Evolutionary conservation across 164 flowering plant species (phyloP).

Genomic region (Protea cynaroides): DNA sequence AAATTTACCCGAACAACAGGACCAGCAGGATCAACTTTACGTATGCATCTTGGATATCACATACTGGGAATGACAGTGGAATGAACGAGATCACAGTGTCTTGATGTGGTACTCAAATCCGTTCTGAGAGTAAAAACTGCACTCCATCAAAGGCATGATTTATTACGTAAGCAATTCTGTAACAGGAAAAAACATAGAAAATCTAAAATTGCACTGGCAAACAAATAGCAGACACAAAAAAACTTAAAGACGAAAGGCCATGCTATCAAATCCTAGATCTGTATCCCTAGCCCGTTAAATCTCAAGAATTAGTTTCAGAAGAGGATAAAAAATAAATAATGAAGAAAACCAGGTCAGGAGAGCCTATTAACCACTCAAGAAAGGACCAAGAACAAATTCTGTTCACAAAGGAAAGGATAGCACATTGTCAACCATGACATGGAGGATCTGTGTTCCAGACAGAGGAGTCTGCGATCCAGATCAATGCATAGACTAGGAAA

Average conservation of each 20-base stretch:
- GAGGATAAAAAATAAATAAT: too few relatives aligned
- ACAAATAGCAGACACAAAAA: neutral
- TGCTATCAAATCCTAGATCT: too few relatives aligned
- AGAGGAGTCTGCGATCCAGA: neutral
- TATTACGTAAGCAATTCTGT: neutral
- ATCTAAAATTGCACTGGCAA: neutral
- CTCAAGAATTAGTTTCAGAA: too few relatives aligned
- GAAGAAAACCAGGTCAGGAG: too few relatives aligned
- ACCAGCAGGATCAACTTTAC: neutral
- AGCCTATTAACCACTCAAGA: too few relatives aligned
- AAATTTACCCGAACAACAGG: conserved; percentile 1
- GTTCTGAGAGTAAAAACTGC: conserved; percentile 9
- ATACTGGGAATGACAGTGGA: neutral
- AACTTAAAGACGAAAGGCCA: neutral
- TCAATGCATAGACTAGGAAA: neutral
- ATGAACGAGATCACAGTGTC: neutral
- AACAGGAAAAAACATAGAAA: neutral
- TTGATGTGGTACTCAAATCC: conserved; percentile 10
- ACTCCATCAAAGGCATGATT: conserved; percentile 2
- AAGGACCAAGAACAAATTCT: too few relatives aligned
- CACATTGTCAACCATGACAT: neutral
- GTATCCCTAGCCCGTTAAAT: too few relatives aligned
- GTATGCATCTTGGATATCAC: neutral
- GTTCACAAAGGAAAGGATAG: neutral
- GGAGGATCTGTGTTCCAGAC: neutral